Percentiles rank a stretch among this genome's conserved stretches.
phyloP scores from a whole-genome alignment of 2,329 filamentous ascomycete species.

The Xylaria sp. region DNA sequence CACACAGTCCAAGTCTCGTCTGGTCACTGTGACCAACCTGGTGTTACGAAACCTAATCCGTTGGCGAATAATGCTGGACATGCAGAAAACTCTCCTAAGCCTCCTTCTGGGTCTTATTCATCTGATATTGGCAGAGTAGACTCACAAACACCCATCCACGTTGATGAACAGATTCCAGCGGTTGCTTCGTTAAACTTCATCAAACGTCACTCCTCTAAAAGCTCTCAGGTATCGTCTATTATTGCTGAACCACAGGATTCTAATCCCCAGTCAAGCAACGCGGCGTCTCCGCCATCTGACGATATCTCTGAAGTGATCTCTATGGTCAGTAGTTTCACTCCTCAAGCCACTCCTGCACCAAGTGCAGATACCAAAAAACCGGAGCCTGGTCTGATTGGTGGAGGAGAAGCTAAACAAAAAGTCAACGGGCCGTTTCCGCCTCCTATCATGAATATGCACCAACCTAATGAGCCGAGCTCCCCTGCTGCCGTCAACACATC shows the following conservation, averaged over 20 bases:
- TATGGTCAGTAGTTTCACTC: slow-evolving; percentile 18
- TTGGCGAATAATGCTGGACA: too few species aligned
- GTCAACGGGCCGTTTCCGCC: background rate
- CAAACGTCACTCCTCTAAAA: slow-evolving; percentile 29
- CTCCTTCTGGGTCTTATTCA: background rate
- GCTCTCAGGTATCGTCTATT: slow-evolving; percentile 19
- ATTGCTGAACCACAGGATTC: slow-evolving; percentile 9
- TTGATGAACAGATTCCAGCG: slow-evolving; percentile 23
- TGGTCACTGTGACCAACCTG: slow-evolving; percentile 13
- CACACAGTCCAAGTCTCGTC: background rate
- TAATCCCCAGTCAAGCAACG: background rate
- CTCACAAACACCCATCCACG: slow-evolving; percentile 3
- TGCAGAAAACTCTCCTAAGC: background rate
- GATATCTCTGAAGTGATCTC: slow-evolving; percentile 31
- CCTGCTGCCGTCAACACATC: background rate
- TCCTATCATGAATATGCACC: slow-evolving; percentile 1
- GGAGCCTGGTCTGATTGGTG: background rate
- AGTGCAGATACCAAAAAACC: background rate
- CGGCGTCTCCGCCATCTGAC: background rate
- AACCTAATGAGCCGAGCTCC: background rate
- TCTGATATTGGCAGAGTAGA: slow-evolving; percentile 1
- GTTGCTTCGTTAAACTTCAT: slow-evolving; percentile 33
- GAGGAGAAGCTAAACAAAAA: background rate
- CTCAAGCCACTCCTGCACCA: slow-evolving; percentile 14
- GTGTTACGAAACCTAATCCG: slow-evolving; percentile 30